Base-by-base conservation (phyloP, 2,329 filamentous ascomycete genomes). In the Plectosphaerella sp. region DNA sequence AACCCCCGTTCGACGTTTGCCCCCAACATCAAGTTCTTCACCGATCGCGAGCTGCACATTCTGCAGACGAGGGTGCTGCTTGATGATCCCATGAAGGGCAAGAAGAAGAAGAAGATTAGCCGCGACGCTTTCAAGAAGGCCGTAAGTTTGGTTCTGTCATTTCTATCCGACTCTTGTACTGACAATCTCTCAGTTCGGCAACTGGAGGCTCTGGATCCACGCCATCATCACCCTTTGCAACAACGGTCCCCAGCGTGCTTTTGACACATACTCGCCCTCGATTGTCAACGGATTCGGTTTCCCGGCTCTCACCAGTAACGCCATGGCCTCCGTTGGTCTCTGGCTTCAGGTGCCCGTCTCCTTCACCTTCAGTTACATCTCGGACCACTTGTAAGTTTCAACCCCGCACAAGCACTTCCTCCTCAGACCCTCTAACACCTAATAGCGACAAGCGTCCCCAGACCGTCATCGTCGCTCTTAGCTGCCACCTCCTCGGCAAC, bases 211-310 rank as follows among this genome's bases (percentile, higher is more conserved):
- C n/a, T 76, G 75, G 67, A 64, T 73, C 6, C 80, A 83, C 48
- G 69, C 78, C 6, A 53, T 76, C 16, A 74, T 83, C 53, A 78
- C 79, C 36, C 57, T 79, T 28, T 55, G 67, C 63, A 78, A 77
- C 63, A 71, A 78, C 57, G 64, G 76, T 12, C 73, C 76, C 16
- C 69, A 78, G 58, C 58, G 71, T 62, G 70, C 72, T 2, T 72
- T 78, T 42, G 71, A 77, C 50, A 77, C 79, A 4, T 82, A 83
- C 54, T 72, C 76, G 0, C 80, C 80, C 0, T 74, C 74, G 6
- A 75, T 84, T 46, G 76, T 83, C 52, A 72, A 67, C 48, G 72
- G 70, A 11, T 76, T 83, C 46, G 80, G 80, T 1, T 83, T 79
- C 55, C 64, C 61, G 4, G 60, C 64, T 0, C 70, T 83, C 3